Evolutionary conservation across 148 eudicot genomes (phyloP).

Genomic region (Rhododendron molle): DNA sequence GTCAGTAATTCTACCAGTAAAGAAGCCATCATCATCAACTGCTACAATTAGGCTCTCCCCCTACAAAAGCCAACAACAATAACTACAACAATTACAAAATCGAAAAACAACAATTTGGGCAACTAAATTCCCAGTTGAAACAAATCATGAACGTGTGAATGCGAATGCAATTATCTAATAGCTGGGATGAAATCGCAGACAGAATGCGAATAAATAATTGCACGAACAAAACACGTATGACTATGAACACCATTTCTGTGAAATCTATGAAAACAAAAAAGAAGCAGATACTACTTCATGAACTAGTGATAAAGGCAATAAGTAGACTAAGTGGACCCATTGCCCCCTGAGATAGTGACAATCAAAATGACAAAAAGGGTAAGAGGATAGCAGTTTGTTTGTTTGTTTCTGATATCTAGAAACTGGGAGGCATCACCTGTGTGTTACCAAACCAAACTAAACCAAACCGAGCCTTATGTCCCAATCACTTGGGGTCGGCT

Average conservation of each 20-base stretch:
- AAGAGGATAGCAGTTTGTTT: background rate
- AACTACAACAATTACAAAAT: background rate
- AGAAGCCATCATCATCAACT: conserved; percentile 96
- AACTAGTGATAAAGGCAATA: background rate
- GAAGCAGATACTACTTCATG: background rate
- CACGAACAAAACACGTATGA: background rate
- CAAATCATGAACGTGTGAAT: too few relatives aligned
- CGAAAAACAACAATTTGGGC: background rate
- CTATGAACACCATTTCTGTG: background rate
- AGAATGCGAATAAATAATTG: background rate
- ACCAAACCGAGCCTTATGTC: too few relatives aligned
- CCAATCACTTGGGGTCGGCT: too few relatives aligned
- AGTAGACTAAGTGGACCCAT: background rate
- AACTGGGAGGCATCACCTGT: background rate
- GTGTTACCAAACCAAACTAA: background rate
- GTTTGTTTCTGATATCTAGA: background rate
- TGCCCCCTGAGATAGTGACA: background rate
- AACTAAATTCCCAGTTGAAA: background rate
- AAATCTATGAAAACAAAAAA: background rate
- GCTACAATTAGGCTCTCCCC: conserved; percentile 80
- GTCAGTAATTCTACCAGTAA: conserved; percentile 65
- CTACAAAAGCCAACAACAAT: conserved; percentile 30
- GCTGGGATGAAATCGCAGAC: background rate
- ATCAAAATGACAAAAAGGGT: background rate
- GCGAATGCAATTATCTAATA: background rate